Evolutionary conservation across 495 filamentous ascomycete species (phyloP).

Genomic region (Podospora sp.): DNA sequence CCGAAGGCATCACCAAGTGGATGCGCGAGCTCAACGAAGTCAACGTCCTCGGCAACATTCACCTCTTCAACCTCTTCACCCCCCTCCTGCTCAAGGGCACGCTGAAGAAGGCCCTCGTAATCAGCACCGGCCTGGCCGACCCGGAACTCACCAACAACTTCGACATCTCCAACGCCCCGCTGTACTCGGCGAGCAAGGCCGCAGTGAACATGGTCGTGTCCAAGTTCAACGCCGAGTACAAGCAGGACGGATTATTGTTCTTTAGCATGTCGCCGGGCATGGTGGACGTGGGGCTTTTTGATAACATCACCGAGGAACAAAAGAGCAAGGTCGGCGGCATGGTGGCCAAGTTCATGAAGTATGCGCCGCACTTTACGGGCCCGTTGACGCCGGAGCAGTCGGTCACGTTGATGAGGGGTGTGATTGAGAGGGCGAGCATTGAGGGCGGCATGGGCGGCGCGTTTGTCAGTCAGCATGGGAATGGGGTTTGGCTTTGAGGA

Average conservation of each 20-base stretch:
- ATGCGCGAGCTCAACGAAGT: slow-evolving; percentile 39
- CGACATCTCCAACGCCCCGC: slow-evolving; percentile 28
- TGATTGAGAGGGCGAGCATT: slow-evolving; percentile 49
- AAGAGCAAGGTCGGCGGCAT: slow-evolving; percentile 30
- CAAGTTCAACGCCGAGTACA: slow-evolving; percentile 55
- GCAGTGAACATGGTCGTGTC: slow-evolving; percentile 49
- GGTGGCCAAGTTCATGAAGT: slow-evolving; percentile 40
- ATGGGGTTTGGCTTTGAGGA: slow-evolving; percentile 14
- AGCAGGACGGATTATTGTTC: slow-evolving; percentile 55
- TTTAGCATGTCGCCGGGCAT: slow-evolving; percentile 51
- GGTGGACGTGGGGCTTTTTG: slow-evolving; percentile 42
- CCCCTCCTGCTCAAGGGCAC: slow-evolving; percentile 54
- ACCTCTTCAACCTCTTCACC: slow-evolving; percentile 55
- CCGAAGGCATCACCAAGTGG: slow-evolving; percentile 31
- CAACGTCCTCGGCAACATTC: slow-evolving; percentile 54
- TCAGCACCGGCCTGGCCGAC: slow-evolving; percentile 54
- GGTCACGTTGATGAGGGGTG: slow-evolving; percentile 39
- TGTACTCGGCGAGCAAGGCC: slow-evolving; percentile 46
- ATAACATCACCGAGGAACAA: slow-evolving; percentile 41
- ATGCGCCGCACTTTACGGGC: slow-evolving; percentile 55
- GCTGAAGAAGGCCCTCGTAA: slow-evolving; percentile 57
- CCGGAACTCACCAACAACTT: slow-evolving; percentile 30
- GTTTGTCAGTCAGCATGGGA: slow-evolving; percentile 52
- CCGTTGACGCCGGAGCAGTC: slow-evolving; percentile 48
- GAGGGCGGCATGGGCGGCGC: slow-evolving; percentile 53